These are phyloP conservation scores for Aspergillus sp. DNA, from an alignment of 2,329 filamentous ascomycete genomes.

Conservation along the genomic window DNA sequence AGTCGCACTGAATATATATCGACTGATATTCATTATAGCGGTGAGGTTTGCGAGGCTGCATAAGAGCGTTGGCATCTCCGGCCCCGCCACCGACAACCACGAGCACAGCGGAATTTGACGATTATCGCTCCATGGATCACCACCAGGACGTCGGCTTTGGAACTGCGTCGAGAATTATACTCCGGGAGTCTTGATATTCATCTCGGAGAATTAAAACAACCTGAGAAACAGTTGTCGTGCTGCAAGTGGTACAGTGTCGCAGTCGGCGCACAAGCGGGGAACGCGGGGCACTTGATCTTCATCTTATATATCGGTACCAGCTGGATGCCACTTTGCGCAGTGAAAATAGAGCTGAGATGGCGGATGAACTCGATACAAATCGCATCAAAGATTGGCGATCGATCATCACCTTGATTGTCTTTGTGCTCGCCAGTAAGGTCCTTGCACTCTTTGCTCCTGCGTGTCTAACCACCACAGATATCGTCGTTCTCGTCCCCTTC, in stretches of 20 bases:
- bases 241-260: no score
- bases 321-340: no score
- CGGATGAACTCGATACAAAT: slow-evolving; percentile 48
- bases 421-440: slow-evolving; percentile 67
- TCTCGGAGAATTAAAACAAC: background rate
- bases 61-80: no score
- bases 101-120: background rate
- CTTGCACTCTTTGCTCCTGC: background rate
- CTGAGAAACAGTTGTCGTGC: no score
- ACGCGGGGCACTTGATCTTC: background rate
- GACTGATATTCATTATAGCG: no score
- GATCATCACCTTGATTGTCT: slow-evolving; percentile 68
- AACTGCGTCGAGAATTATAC: background rate
- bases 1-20: background rate
- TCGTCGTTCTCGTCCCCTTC: slow-evolving; percentile 69
- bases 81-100: background rate
- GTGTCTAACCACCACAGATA: slow-evolving; percentile 48
- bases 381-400: slow-evolving; percentile 66
- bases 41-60: no score
- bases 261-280: background rate
- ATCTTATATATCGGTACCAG: no score
- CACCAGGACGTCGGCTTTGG: no score
- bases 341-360: slow-evolving; percentile 19
- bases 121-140: background rate
- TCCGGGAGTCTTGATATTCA: background rate